Percentiles rank a stretch among this genome's conserved stretches.
Evolutionary conservation across 768 basidiomycete genomes (phyloP).

Genomic region (Lactarius hatsudake): DNA sequence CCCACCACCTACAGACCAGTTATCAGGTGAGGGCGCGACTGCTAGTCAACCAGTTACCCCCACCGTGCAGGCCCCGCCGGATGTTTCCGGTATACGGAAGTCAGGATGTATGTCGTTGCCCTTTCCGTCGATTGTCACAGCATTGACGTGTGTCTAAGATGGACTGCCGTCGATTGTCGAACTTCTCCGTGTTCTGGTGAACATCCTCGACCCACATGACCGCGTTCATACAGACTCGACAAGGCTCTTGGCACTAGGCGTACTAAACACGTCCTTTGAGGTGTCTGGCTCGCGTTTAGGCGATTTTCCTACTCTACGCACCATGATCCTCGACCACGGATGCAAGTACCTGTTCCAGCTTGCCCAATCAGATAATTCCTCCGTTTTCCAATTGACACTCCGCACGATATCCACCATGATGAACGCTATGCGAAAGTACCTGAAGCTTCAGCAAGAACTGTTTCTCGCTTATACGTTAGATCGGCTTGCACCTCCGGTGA

Average conservation of each 20-base stretch:
- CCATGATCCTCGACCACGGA: slow-evolving; percentile 80
- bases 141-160: slow-evolving; percentile 44
- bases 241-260: slow-evolving; percentile 80
- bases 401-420: slow-evolving; percentile 87
- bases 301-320: slow-evolving; percentile 71
- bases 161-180: slow-evolving; percentile 90
- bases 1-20: background rate
- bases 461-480: slow-evolving; percentile 94
- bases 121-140: background rate
- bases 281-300: slow-evolving; percentile 74
- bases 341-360: slow-evolving; percentile 98
- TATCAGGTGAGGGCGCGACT: background rate
- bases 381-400: slow-evolving; percentile 74
- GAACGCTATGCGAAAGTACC: slow-evolving; percentile 76
- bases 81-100: background rate
- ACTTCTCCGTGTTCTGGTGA: slow-evolving; percentile 89
- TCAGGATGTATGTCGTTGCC: slow-evolving; percentile 12
- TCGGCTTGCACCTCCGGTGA: slow-evolving; percentile 64
- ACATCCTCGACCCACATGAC: slow-evolving; percentile 92
- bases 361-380: slow-evolving; percentile 83
- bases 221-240: slow-evolving; percentile 96
- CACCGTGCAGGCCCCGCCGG: background rate
- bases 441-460: slow-evolving; percentile 94
- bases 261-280: slow-evolving; percentile 86
- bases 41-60: slow-evolving; percentile 5